Base-by-base conservation (phyloP, 1,284 basidiomycete genomes). In the Naganishia liquefaciens region DNA sequence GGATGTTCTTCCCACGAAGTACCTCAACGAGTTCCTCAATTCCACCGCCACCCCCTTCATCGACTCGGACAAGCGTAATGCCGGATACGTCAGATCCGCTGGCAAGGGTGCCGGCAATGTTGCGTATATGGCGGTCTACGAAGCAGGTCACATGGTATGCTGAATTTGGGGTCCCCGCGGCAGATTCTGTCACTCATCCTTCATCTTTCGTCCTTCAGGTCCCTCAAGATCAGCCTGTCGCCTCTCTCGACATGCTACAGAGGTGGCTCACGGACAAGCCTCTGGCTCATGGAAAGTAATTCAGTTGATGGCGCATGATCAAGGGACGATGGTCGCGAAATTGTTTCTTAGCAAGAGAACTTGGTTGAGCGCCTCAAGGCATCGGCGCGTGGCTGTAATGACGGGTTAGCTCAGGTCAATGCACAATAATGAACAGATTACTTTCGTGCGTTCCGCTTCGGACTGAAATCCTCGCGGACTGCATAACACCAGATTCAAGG, bases 211-310 rank as follows among this genome's bases (percentile, higher is more conserved):
- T 7, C 17, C n/a, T n/a, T n/a, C 63, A 77, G 76, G 89, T 89
- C 15, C 90, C 90, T 5, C 86, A 84, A 72, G 89, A 94, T 77
- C 89, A 92, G 73, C 87, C 90, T 0, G 87, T 87, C 70, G 89
- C 85, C 49, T 85, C 90, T 58, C 79, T 83, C 73, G 82, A 83
- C 67, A 80, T 86, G 80, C 79, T 86, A 71, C 78, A 79, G 46
- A 74, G 79, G 62, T 86, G 85, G 85, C 76, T 86, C 55, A 74
- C 77, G 52, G 81, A 85, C 72, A 74, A 82, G 70, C 79, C 80
- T 39, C 70, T 83, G 28, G 74, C 73, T 28, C 23, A 47, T 25
- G 67, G 67, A 42, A 65, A 68, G 27, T 68, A 62, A 57, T 15
- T 13, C 13, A 13, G 13, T 13, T 37, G 33, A 7, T n/a, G n/a